These are phyloP conservation scores for Mortierella hygrophila DNA, from an alignment of 192 early-diverging fungal species.

Conservation along the genomic window DNA sequence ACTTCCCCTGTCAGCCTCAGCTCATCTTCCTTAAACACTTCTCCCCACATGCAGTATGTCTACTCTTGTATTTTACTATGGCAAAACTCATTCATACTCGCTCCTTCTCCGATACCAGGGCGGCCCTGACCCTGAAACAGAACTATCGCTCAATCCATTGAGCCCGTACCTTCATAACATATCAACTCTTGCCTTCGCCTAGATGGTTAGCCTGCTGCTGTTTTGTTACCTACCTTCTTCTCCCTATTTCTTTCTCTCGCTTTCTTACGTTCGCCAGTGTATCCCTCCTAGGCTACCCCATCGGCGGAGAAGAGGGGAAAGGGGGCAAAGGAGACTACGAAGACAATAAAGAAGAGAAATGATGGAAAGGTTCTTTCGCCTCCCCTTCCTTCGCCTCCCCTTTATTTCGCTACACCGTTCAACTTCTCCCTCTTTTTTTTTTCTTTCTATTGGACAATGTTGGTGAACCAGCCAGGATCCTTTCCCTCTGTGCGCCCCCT, in stretches of 20 bases:
- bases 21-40: too few relatives aligned
- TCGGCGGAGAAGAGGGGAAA: neutral
- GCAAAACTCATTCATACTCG: too few relatives aligned
- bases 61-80: too few relatives aligned
- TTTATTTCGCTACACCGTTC: neutral
- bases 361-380: neutral
- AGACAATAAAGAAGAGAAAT: neutral
- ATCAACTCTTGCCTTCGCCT: too few relatives aligned
- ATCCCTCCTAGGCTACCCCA: neutral
- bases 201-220: neutral
- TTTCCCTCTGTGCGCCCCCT: neutral
- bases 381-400: neutral
- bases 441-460: neutral
- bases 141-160: too few relatives aligned
- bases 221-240: neutral
- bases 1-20: too few relatives aligned
- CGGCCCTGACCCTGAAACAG: too few relatives aligned
- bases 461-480: neutral
- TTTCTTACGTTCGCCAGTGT: neutral
- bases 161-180: too few relatives aligned
- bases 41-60: too few relatives aligned
- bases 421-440: neutral
- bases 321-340: neutral
- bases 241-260: neutral
- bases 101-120: too few relatives aligned